A percentile compares a stretch with the other conserved stretches of the same genome.
These are phyloP conservation scores for Kodamaea sagamina DNA, from an alignment of 805 yeast genomes.

Conservation along the genomic window DNA sequence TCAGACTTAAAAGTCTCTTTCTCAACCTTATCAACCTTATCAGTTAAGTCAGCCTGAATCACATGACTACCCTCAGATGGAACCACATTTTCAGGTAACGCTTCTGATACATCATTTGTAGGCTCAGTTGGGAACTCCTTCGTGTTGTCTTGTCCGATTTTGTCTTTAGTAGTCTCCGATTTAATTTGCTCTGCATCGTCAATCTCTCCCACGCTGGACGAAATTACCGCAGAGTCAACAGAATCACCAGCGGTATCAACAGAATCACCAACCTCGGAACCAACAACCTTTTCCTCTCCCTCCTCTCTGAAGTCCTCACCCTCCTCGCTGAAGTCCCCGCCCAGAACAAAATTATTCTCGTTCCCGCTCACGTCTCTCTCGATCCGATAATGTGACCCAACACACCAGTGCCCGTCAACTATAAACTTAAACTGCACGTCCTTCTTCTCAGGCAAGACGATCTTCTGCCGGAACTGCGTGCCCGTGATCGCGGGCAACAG, in stretches of 20 bases:
- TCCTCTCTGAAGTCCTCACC: not conserved
- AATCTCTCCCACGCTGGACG: too few species aligned
- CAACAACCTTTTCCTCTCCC: not conserved
- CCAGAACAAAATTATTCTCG: conserved; percentile 34
- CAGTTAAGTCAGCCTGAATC: too few species aligned
- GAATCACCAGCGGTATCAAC: too few species aligned
- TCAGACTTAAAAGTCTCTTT: too few species aligned
- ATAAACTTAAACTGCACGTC: conserved; percentile 41
- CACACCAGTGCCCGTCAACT: conserved; percentile 34
- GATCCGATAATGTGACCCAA: conserved; percentile 24
- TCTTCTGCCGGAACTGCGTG: conserved; percentile 22
- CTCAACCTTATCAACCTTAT: not conserved
- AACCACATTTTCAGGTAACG: too few species aligned
- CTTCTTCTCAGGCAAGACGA: conserved; percentile 24
- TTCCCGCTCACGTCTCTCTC: conserved; percentile 38
- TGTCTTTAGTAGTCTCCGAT: too few species aligned
- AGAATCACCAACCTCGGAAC: not conserved
- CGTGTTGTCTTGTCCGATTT: too few species aligned
- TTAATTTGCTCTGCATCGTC: too few species aligned
- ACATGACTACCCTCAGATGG: too few species aligned
- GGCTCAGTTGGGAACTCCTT: too few species aligned
- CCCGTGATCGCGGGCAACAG: conserved; percentile 20
- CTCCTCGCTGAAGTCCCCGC: conserved; percentile 1
- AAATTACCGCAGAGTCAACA: too few species aligned
- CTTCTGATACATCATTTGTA: too few species aligned